Conservation (phyloP, 495 filamentous ascomycete species). For the Aspergillus homomorphus region DNA sequence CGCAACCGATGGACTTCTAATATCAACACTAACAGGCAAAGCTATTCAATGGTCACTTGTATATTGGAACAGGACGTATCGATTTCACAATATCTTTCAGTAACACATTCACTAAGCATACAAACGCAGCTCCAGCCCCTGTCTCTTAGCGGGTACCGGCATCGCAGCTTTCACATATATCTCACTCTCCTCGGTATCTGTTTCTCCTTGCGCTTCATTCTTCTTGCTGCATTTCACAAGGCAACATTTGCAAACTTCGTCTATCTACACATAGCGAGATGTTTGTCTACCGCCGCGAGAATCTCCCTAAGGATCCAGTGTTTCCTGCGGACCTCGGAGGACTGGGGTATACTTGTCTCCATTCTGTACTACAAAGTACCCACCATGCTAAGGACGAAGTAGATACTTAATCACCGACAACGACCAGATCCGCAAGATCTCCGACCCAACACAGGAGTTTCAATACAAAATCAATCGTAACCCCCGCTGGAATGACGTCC, state of each 20-base stretch:
- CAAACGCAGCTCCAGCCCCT: not conserved
- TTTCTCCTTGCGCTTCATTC: not conserved
- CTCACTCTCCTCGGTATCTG: not conserved
- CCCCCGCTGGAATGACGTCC: slow-evolving; percentile 65
- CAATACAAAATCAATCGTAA: slow-evolving; percentile 69
- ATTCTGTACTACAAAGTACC: not conserved
- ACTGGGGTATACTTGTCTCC: slow-evolving; percentile 58
- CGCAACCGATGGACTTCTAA: no score
- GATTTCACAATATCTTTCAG: no score
- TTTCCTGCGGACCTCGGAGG: slow-evolving; percentile 60
- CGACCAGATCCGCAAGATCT: slow-evolving; percentile 68
- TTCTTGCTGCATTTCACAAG: slow-evolving; percentile 2
- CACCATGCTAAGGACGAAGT: slow-evolving; percentile 4
- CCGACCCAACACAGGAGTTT: slow-evolving; percentile 64
- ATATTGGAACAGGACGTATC: no score
- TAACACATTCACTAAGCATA: not conserved
- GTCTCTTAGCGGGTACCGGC: slow-evolving; percentile 2
- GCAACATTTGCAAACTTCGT: slow-evolving; percentile 1
- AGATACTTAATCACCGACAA: slow-evolving; percentile 70
- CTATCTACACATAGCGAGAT: slow-evolving; percentile 42
- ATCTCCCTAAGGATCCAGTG: slow-evolving; percentile 66
- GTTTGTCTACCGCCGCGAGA: slow-evolving; percentile 63
- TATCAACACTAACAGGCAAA: no score
- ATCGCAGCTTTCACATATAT: not conserved
- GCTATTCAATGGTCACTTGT: no score